Base-by-base conservation (phyloP, 2,329 filamentous ascomycete genomes). In the Cryphonectria radicalis region DNA sequence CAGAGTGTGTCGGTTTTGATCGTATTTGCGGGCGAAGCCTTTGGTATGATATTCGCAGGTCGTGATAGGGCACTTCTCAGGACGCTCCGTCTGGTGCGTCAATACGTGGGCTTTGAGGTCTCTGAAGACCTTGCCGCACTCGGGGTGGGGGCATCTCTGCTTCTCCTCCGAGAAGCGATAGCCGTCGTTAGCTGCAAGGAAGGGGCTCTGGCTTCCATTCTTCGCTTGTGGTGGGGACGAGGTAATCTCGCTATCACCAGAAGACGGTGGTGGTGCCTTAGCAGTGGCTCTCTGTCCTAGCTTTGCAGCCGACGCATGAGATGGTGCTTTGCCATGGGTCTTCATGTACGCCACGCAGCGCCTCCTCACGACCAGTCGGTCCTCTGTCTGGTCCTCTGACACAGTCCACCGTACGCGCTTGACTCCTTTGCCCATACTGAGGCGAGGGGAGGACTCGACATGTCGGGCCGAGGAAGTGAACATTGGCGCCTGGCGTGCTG, bases 21-120 rank as follows among this genome's bases (percentile, higher is more conserved):
- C 95, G 79, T 98, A 98, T 82, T 97, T 97, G 76, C 95, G 88
- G 13, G 95, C 94, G 78, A 98, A 98, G 4, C 95, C 95, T 82
- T 97, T 97, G 78, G 88, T 85, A 84, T 97, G 92, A 82, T 97
- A 98, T 78, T 97, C 93, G 84, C 95, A 98, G 0, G 91, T 96
- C 71, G 91, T 86, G 76, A 97, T 97, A 0, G 95, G 95, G 82
- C 95, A 98, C 84, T 98, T 50, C 43, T 50, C 43, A 50, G 43
- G 43, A 5, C 43, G 43, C 43, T 22, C 43, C 1, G 43, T 22
- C 43, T 50, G 43, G 43, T 50, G 43, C 17, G 43, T 50, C 43
- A 50, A 50, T 22, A 50, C 7, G 19, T 50, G 43, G 3, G 43
- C 43, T 6, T 50, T 46, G 1, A 46, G 42, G 42, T 46, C 42